Percentiles rank a stretch among this genome's conserved stretches.
These are phyloP conservation scores for Podaxis carcinomalis DNA, from an alignment of 768 basidiomycete species.

Conservation along the genomic window DNA sequence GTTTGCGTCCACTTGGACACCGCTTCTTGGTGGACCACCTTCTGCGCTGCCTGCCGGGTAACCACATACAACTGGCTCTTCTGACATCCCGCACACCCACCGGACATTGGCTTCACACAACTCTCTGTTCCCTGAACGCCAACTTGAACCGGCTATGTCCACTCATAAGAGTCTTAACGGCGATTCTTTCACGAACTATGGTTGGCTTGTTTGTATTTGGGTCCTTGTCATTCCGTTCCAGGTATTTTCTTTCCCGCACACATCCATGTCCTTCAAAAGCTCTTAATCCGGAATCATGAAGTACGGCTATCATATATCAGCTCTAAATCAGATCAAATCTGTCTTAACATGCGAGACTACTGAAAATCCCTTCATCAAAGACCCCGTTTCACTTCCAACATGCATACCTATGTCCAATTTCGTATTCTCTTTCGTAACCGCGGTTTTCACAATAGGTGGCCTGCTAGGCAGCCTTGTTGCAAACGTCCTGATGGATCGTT, in stretches of 20 bases:
- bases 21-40: no score
- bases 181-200: conserved; percentile 50
- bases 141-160: conserved; percentile 12
- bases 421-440: conserved; percentile 78
- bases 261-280: neutral
- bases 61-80: no score
- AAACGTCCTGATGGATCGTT: conserved; percentile 63
- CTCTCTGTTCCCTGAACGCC: no score
- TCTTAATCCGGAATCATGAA: conserved; percentile 20
- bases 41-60: no score
- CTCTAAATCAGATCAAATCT: conserved; percentile 83
- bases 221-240: conserved; percentile 60
- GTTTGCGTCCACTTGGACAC: neutral
- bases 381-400: conserved; percentile 45
- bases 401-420: conserved; percentile 80
- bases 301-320: conserved; percentile 93
- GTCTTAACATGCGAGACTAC: conserved; percentile 64
- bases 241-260: conserved; percentile 25
- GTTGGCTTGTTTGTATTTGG: conserved; percentile 67
- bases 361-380: conserved; percentile 19
- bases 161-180: conserved; percentile 9
- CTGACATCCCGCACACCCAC: no score
- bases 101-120: neutral
- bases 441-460: conserved; percentile 86
- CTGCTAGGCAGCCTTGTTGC: conserved; percentile 71